A percentile compares a stretch with the other conserved stretches of the same genome.
Evolutionary conservation across 306 rosid genomes (phyloP).

Genomic region (Hippophae rhamnoides): DNA sequence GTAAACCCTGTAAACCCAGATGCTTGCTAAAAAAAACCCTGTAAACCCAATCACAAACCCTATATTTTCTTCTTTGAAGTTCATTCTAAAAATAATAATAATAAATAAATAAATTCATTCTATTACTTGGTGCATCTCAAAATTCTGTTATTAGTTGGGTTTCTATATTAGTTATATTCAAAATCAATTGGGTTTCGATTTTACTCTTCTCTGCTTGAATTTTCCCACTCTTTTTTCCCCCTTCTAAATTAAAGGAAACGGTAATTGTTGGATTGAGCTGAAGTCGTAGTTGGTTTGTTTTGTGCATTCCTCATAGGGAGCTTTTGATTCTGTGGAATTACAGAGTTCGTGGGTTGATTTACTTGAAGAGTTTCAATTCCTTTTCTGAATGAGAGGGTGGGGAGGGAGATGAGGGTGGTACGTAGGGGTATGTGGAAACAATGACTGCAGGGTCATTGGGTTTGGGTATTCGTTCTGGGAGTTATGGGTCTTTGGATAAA

Average conservation of each 20-base stretch:
- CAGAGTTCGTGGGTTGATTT: constrained; percentile 9
- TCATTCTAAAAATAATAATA: neutral
- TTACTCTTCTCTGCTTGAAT: constrained; percentile 12
- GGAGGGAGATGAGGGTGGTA: constrained; percentile 45
- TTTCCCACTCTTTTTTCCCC: constrained; percentile 8
- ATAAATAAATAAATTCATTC: neutral
- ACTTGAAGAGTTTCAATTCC: neutral
- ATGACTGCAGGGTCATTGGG: constrained; percentile 75
- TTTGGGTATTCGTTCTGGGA: constrained; percentile 61
- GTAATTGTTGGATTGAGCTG: constrained; percentile 17
- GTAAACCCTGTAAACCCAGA: constrained; percentile 13
- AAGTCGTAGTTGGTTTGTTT: constrained; percentile 16
- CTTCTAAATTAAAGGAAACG: neutral
- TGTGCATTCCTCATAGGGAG: constrained; percentile 20
- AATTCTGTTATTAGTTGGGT: constrained; percentile 8
- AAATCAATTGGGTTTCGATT: constrained; percentile 1
- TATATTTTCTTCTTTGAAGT: constrained; percentile 15
- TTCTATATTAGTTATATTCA: constrained; percentile 7
- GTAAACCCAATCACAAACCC: constrained; percentile 23
- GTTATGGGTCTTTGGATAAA: constrained; percentile 80
- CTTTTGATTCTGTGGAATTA: constrained; percentile 18
- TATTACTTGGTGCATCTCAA: neutral
- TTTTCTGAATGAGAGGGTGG: constrained; percentile 26
- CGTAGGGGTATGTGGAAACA: constrained; percentile 38
- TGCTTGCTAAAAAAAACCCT: constrained; percentile 32